Evolutionary conservation across 345 rosid genomes (phyloP).

Genomic region (Kandelia obovata): DNA sequence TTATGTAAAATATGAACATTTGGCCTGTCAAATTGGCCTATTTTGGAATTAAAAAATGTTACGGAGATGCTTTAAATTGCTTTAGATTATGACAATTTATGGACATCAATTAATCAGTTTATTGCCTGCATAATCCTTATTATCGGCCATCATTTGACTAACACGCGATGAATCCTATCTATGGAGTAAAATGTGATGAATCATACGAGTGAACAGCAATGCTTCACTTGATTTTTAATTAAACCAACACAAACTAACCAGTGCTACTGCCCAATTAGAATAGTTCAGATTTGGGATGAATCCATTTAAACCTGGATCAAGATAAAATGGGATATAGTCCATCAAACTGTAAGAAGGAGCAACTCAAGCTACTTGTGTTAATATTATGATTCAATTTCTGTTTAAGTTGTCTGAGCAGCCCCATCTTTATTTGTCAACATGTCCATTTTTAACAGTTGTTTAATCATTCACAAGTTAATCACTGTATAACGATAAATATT

Average conservation of each 20-base stretch:
- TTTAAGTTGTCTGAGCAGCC: too few species aligned
- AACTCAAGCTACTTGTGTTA: slow-evolving; percentile 30
- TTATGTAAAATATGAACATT: slow-evolving; percentile 7
- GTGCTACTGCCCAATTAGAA: too few species aligned
- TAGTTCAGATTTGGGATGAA: too few species aligned
- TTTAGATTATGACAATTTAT: not conserved
- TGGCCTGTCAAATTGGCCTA: not conserved
- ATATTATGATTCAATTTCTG: too few species aligned
- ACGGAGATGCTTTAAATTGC: not conserved
- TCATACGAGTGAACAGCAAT: too few species aligned
- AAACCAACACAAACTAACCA: too few species aligned
- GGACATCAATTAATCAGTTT: not conserved
- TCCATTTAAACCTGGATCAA: not conserved
- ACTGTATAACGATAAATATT: not conserved
- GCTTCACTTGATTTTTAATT: too few species aligned
- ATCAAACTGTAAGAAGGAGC: slow-evolving; percentile 28
- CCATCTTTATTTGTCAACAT: not conserved
- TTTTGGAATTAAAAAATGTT: slow-evolving; percentile 4
- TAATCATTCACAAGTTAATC: not conserved
- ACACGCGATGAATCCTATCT: too few species aligned
- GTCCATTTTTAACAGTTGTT: not conserved
- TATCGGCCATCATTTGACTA: too few species aligned
- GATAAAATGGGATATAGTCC: slow-evolving; percentile 16
- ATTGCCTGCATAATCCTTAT: too few species aligned
- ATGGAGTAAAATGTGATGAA: too few species aligned